Evolutionary conservation across 192 early-diverging fungal genomes (phyloP).

Genomic region (Obelidium mucronatum): DNA sequence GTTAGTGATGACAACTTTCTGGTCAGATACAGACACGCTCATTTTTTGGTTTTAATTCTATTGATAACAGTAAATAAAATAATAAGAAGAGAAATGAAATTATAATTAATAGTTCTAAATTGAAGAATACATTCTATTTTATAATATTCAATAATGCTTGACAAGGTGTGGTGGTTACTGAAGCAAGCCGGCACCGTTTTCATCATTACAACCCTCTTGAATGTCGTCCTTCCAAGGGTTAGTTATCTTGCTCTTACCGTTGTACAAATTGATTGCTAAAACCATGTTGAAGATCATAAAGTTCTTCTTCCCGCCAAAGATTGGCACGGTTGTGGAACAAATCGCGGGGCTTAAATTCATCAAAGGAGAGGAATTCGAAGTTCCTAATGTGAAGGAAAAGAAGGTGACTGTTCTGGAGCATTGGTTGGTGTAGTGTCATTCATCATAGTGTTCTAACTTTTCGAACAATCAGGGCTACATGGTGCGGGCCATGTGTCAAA

Average conservation of each 20-base stretch:
- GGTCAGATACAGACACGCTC: not conserved
- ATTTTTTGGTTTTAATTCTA: no score
- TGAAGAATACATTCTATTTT: no score
- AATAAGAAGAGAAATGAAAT: no score
- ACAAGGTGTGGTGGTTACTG: not conserved
- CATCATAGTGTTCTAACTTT: no score
- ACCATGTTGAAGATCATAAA: not conserved
- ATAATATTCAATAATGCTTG: no score
- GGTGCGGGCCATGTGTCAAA: constrained; percentile 22
- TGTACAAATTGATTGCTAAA: no score
- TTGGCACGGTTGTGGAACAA: not conserved
- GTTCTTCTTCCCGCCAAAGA: constrained; percentile 3
- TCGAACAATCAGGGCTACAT: no score
- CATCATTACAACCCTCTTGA: not conserved
- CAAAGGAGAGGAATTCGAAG: not conserved
- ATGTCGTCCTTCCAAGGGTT: not conserved
- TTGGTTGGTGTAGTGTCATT: not conserved
- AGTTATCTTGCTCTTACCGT: no score
- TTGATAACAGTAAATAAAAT: no score
- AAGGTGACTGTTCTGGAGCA: constrained; percentile 19
- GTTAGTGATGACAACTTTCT: constrained; percentile 30
- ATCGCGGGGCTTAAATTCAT: constrained; percentile 18
- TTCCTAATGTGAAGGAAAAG: not conserved
- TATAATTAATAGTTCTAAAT: no score
- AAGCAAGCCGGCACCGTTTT: not conserved